Base-by-base conservation (phyloP, 495 filamentous ascomycete genomes). In the Paragyromitra xinjiangensis region DNA sequence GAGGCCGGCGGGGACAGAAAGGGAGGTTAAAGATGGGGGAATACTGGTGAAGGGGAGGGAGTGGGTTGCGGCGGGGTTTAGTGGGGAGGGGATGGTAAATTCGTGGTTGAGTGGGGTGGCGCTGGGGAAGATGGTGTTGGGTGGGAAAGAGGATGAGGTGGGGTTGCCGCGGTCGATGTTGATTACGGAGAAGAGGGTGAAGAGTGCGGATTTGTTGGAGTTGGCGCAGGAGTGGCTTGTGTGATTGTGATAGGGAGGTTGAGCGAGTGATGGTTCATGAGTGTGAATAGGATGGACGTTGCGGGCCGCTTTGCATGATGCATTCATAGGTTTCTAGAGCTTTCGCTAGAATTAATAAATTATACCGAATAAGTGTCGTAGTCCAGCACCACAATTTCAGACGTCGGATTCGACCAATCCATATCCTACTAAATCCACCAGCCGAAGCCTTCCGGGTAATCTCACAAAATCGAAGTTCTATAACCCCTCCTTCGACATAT, bases 41-140 rank as follows among this genome's bases (percentile, higher is more conserved):
- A 2, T 6, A 29, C 11, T 19, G 56, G 9, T 37, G 6, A 12
- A 61, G 29, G 56, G 56, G 56, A 61, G 70, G 42, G 86, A 88
- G 73, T 88, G 86, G 86, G 81, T 88, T 6, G 77, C 83, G 9
- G 85, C 84, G 0, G 87, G 86, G 2, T 88, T 85, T 69, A 80
- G 77, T 51, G 86, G 85, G 14, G 83, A 88, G 34, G 87, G 87
- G 29, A 86, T 88, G 84, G 84, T 82, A 16, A 84, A 84, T 79
- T 83, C 85, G 16, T 88, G 86, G 86, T 73, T 84, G 6, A 83
- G 79, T 58, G 86, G 86, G 1, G 81, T 78, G 9, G 86, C 82
- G n/a, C 22, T 86, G 2, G 86, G 81, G 6, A 68, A 78, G 29
- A 85, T 86, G 84, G 42, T 87, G n/a, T 14, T 79, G n/a, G 82